phyloP scores from a whole-genome alignment of 805 yeast species.

The Suhomyces tanzawaensis region DNA sequence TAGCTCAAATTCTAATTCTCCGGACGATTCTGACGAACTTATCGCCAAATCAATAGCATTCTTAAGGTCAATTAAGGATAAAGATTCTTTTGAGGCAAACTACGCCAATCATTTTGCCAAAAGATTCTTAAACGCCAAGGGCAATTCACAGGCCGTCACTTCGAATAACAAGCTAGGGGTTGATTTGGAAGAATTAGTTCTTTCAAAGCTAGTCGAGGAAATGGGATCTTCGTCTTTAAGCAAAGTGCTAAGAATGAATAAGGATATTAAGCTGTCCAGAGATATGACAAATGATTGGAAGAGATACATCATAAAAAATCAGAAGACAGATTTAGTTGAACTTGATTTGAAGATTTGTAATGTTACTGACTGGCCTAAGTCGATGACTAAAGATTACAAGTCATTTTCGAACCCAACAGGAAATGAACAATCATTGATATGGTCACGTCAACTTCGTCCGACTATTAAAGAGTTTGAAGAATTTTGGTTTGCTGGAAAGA shows the following conservation, averaged over 20 bases:
- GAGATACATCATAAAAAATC: constrained; percentile 12
- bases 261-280: constrained; percentile 59
- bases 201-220: constrained; percentile 67
- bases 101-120: constrained; percentile 86
- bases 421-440: constrained; percentile 23
- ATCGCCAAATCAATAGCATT: constrained; percentile 58
- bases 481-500: constrained; percentile 39
- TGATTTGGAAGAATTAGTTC: constrained; percentile 68
- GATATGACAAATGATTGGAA: constrained; percentile 42
- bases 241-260: constrained; percentile 81
- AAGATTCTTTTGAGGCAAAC: constrained; percentile 80
- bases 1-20: constrained; percentile 9
- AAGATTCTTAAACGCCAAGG: constrained; percentile 50
- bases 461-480: constrained; percentile 40
- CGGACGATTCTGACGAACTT: constrained; percentile 31
- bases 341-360: constrained; percentile 44
- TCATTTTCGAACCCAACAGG: constrained; percentile 19
- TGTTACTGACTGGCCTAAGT: constrained; percentile 45
- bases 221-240: constrained; percentile 77
- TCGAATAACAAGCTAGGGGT: constrained; percentile 41
- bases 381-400: constrained; percentile 44
- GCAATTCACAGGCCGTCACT: constrained; percentile 12
- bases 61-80: constrained; percentile 70
- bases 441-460: constrained; percentile 39
- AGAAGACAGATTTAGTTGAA: constrained; percentile 22